Percentiles rank a stretch among this genome's conserved stretches.
Evolutionary conservation across 106 monocot species (phyloP).

Genomic region (Allium cepa): DNA sequence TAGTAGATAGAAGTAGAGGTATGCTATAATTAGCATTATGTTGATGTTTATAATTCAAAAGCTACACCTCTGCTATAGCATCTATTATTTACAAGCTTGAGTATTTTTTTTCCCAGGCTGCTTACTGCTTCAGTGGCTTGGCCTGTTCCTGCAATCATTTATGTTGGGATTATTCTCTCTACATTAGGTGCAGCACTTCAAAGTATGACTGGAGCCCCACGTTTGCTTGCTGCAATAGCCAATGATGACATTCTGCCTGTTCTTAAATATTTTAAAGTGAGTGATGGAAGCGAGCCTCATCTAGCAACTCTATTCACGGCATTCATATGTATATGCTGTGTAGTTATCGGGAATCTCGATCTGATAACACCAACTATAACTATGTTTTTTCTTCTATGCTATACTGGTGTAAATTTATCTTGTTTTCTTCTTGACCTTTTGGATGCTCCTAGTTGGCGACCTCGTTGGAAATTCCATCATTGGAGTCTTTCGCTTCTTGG

Average conservation of each 20-base stretch:
- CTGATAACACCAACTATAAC: conserved; percentile 94
- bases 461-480: conserved; percentile 97
- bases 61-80: conserved; percentile 1
- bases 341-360: conserved; percentile 93
- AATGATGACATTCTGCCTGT: conserved; percentile 99
- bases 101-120: conserved; percentile 39
- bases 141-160: conserved; percentile 84
- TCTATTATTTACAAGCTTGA: not conserved
- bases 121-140: conserved; percentile 89
- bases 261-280: conserved; percentile 81
- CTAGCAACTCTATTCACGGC: conserved; percentile 91
- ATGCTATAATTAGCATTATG: not conserved
- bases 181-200: conserved; percentile 96
- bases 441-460: conserved; percentile 99
- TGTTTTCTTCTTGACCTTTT: conserved; percentile 96
- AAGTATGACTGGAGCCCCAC: conserved; percentile 89
- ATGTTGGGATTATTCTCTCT: conserved; percentile 91
- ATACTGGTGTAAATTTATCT: conserved; percentile 88
- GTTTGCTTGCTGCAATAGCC: conserved; percentile 91
- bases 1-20: no score
- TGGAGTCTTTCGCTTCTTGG: conserved; percentile 97
- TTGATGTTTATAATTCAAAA: not conserved
- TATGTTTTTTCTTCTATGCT: conserved; percentile 97
- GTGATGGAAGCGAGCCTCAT: conserved; percentile 81
- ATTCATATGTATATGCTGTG: conserved; percentile 82